A percentile compares a stretch with the other conserved stretches of the same genome.
Conservation (phyloP, 176 grass and related monocot species). For the Eremochloa ophiuroides region DNA sequence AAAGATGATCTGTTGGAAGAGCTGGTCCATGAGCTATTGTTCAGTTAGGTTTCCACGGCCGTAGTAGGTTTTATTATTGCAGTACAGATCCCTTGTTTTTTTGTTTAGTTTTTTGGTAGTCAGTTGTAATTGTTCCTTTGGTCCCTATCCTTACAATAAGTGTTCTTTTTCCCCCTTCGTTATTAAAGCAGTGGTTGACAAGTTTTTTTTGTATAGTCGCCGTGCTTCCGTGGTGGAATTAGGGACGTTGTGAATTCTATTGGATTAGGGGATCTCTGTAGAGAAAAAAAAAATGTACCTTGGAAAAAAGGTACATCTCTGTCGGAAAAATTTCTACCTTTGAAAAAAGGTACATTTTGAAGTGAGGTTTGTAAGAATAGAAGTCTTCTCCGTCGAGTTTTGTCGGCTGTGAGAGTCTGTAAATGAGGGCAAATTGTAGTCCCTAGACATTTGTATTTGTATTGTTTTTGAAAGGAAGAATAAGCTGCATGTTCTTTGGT, state of each 20-base stretch:
- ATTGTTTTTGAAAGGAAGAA: neutral
- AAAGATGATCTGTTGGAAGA: slow-evolving; percentile 76
- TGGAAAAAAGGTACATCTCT: neutral
- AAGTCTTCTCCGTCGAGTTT: neutral
- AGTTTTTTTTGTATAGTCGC: slow-evolving; percentile 23
- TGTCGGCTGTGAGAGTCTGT: slow-evolving; percentile 17
- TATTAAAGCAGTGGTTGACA: slow-evolving; percentile 36
- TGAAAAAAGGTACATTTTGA: neutral
- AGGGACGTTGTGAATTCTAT: neutral
- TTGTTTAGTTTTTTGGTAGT: neutral
- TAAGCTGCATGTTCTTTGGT: neutral
- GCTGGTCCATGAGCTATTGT: slow-evolving; percentile 44
- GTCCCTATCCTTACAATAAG: neutral
- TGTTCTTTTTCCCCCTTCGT: neutral
- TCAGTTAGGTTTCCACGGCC: slow-evolving; percentile 22
- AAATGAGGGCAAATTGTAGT: slow-evolving; percentile 18
- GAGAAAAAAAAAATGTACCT: neutral
- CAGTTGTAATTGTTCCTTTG: slow-evolving; percentile 5
- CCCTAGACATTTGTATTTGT: slow-evolving; percentile 3
- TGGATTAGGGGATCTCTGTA: neutral
- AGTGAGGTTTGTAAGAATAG: neutral
- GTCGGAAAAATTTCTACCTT: slow-evolving; percentile 1
- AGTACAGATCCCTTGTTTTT: neutral
- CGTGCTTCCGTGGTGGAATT: slow-evolving; percentile 4
- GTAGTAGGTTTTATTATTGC: slow-evolving; percentile 8